Conservation (phyloP, 768 basidiomycete species). For the Tylopilus sp. region DNA sequence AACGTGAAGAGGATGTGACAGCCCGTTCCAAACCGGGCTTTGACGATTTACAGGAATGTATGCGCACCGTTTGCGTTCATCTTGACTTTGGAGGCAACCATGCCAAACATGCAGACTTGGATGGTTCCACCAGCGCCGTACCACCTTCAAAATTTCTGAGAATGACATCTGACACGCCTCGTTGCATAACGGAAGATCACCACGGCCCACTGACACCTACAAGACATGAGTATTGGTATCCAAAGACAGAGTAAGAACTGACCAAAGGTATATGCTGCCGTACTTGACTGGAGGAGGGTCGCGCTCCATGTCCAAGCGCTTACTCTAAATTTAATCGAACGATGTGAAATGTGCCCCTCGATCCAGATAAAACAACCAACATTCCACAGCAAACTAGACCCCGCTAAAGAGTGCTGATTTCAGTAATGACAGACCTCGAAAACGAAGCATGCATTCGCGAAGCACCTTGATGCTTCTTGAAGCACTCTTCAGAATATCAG, state of each 20-base stretch:
- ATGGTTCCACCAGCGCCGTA: constrained; percentile 44
- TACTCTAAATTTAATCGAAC: constrained; percentile 6
- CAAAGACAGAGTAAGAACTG: constrained; percentile 28
- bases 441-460: background rate
- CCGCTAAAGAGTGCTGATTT: constrained; percentile 29
- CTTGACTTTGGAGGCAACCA: constrained; percentile 38
- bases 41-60: constrained; percentile 57
- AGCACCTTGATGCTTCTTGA: constrained; percentile 44
- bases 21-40: constrained; percentile 43
- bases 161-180: background rate
- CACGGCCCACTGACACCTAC: background rate
- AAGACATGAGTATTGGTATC: background rate
- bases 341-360: background rate
- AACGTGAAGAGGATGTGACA: constrained; percentile 50
- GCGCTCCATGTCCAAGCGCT: constrained; percentile 51
- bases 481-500: constrained; percentile 33
- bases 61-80: constrained; percentile 57
- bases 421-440: background rate
- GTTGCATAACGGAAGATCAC: background rate
- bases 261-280: constrained; percentile 41
- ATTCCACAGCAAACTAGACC: constrained; percentile 50
- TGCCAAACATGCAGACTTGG: constrained; percentile 27
- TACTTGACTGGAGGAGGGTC: constrained; percentile 49
- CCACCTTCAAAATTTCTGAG: background rate
- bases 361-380: constrained; percentile 22